Percentiles rank a stretch among this genome's conserved stretches.
Conservation (phyloP, 73 alveolate species). For the Paramecium sonneborni region DNA sequence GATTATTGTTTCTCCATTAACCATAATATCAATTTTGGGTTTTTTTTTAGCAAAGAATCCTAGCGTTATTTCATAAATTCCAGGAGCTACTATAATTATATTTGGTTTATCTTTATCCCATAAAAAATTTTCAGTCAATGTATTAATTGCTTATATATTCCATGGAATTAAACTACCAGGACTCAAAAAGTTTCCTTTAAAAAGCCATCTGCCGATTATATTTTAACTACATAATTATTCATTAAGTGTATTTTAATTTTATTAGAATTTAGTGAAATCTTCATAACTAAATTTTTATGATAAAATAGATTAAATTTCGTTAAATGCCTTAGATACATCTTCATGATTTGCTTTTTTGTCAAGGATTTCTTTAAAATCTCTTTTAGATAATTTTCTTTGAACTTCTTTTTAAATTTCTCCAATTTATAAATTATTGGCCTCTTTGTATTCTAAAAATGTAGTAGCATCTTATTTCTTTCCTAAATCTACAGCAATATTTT, state of each 20-base stretch:
- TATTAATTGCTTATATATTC: constrained; percentile 93
- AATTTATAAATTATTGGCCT: not conserved
- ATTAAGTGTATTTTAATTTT: constrained; percentile 84
- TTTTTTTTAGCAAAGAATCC: constrained; percentile 96
- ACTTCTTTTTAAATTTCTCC: constrained; percentile 40
- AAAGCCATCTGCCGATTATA: constrained; percentile 96
- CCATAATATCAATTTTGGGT: constrained; percentile 90
- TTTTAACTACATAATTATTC: constrained; percentile 95
- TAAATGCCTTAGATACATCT: constrained; percentile 82
- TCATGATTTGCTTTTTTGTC: constrained; percentile 73
- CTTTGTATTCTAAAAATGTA: constrained; percentile 55
- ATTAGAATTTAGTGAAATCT: constrained; percentile 75
- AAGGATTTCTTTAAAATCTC: not conserved
- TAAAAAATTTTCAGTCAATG: constrained; percentile 96
- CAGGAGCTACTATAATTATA: constrained; percentile 91
- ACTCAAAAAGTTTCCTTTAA: constrained; percentile 93
- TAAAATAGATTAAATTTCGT: constrained; percentile 85
- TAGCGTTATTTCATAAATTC: constrained; percentile 92
- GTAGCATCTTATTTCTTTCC: constrained; percentile 33
- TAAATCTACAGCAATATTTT: constrained; percentile 24
- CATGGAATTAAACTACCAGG: constrained; percentile 90
- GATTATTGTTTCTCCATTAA: constrained; percentile 95
- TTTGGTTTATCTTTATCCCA: constrained; percentile 96
- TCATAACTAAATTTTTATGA: constrained; percentile 72
- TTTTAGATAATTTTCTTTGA: not conserved